Conservation (phyloP, 176 grass and related monocot species). For the Raddia guianensis region DNA sequence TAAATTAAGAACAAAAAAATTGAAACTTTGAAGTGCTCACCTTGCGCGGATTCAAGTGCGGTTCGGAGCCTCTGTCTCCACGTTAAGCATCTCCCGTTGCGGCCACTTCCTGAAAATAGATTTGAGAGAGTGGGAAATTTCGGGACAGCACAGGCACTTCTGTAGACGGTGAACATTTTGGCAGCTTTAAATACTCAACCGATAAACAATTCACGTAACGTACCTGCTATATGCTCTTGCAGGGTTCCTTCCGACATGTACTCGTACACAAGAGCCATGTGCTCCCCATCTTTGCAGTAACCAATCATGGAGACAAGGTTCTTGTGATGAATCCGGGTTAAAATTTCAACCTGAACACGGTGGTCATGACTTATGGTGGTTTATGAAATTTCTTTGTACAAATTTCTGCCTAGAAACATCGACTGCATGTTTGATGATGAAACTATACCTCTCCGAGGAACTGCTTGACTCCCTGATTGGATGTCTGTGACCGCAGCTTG, state of each 20-base stretch:
- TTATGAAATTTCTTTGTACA: too few species aligned
- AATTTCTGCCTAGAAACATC: neutral
- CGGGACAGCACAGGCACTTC: neutral
- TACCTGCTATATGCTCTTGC: slow-evolving; percentile 54
- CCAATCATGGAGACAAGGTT: slow-evolving; percentile 67
- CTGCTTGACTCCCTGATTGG: slow-evolving; percentile 51
- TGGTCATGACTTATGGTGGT: neutral
- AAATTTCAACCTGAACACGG: slow-evolving; percentile 52
- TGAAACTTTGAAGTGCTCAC: slow-evolving; percentile 4
- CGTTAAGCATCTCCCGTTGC: neutral
- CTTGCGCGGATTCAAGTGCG: slow-evolving; percentile 57
- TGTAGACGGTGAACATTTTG: too few species aligned
- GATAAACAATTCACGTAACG: neutral
- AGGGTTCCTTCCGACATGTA: slow-evolving; percentile 74
- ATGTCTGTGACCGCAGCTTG: slow-evolving; percentile 54
- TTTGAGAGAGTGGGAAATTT: neutral
- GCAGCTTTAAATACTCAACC: too few species aligned
- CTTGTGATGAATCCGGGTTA: slow-evolving; percentile 67
- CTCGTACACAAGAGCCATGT: too few species aligned
- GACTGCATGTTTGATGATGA: neutral
- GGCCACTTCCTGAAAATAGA: slow-evolving; percentile 29
- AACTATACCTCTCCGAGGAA: slow-evolving; percentile 64
- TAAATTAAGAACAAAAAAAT: neutral
- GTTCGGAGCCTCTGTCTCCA: slow-evolving; percentile 40
- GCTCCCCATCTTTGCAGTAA: slow-evolving; percentile 66